Base-by-base conservation (phyloP, 2,329 filamentous ascomycete genomes). In the Celoporthe dispersa region DNA sequence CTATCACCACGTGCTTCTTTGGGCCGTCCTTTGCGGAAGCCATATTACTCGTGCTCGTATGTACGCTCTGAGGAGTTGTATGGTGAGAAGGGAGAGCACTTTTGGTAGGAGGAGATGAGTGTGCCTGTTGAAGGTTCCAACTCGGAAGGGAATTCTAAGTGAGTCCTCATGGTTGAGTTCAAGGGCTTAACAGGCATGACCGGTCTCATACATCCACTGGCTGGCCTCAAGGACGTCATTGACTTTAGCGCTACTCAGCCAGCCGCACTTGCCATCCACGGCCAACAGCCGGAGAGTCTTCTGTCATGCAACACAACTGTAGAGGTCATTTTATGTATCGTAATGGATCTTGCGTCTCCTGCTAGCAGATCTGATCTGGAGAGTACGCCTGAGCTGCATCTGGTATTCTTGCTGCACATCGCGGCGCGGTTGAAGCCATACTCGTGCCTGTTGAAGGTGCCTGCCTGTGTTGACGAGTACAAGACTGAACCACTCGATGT, bases 1-100 rank as follows among this genome's bases (percentile, higher is more conserved):
- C 83, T 33, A 91, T 82, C 14, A 88, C 83, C 28, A 91, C 81
- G 72, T 83, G 85, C 73, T 86, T 87, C 73, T 86, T 87, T 68
- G 75, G 66, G 28, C 53, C 44, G 22, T 67, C 60, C 73, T 51
- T 68, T 70, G 60, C 70, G 71, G 35, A 7, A 57, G 33, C 33
- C 51, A 31, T 65, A 4, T 4, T 41, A 41, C 22, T 61, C 2
- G 12, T 8, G 37, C 16, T 22, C 57, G 60, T n/a, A 31, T n/a
- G 61, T 59, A 53, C 51, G 19, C 53, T 19, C 16, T 25, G 9
- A 60, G 55, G 7, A 37, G 14, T 2, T 22, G 57, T 33, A 35
- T 37, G 51, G 44, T 19, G 25, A 19, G 6, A 31, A 57, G 25
- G 8, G 25, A 31, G 14, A 57, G 12, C 12, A 33, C 11, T 8